These are phyloP conservation scores for Metschnikowia lochheadii DNA, from an alignment of 805 yeast species.

Conservation along the genomic window DNA sequence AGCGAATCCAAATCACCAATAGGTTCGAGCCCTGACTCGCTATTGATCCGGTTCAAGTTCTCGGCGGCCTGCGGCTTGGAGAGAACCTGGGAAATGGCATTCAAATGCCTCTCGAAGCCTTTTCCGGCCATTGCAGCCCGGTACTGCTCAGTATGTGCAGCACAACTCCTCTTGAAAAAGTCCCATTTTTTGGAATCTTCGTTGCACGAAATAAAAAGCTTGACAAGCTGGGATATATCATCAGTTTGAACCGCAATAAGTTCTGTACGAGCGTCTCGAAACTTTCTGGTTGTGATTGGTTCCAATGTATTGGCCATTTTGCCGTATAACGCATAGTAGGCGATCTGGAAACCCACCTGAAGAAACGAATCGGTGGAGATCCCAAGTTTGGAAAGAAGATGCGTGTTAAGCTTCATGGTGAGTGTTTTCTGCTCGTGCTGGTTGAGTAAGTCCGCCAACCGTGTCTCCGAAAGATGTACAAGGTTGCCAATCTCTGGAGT, in stretches of 20 bases:
- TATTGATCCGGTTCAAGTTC: conserved; percentile 40
- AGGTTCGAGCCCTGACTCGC: conserved; percentile 17
- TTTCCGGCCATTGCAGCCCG: conserved; percentile 53
- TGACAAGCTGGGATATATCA: conserved; percentile 48
- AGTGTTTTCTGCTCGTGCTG: conserved; percentile 53
- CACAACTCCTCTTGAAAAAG: conserved; percentile 47
- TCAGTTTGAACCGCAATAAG: conserved; percentile 63
- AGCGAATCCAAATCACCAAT: conserved; percentile 11
- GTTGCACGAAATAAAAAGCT: conserved; percentile 57
- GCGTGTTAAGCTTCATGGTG: conserved; percentile 32
- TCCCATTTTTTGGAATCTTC: conserved; percentile 46
- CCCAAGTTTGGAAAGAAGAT: conserved; percentile 36
- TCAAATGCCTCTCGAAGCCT: conserved; percentile 72
- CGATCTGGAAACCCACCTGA: conserved; percentile 50
- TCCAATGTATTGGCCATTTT: conserved; percentile 46
- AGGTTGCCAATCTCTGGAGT: conserved; percentile 46
- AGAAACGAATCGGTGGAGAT: conserved; percentile 49
- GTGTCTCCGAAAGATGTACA: conserved; percentile 53
- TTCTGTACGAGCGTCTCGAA: conserved; percentile 66
- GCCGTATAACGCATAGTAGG: conserved; percentile 55
- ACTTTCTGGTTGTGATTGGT: conserved; percentile 64
- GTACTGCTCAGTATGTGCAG: conserved; percentile 46
- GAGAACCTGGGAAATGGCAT: conserved; percentile 56
- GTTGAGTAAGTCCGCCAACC: conserved; percentile 53
- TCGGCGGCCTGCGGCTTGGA: conserved; percentile 38